Evolutionary conservation across 306 rosid species (phyloP).

Genomic region (Fragaria vesca): DNA sequence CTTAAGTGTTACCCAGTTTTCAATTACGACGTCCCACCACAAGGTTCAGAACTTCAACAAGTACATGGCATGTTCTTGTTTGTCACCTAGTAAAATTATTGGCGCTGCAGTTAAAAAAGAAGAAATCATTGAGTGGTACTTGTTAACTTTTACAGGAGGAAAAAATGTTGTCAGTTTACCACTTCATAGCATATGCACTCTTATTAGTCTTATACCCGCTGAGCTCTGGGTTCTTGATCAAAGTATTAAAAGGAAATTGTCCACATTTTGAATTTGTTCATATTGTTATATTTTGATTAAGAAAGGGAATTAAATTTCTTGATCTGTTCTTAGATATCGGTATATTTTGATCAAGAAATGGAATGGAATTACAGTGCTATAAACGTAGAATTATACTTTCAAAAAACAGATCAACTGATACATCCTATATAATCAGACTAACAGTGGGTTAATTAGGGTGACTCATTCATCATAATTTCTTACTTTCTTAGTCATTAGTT

Average conservation of each 20-base stretch:
- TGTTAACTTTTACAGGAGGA: neutral
- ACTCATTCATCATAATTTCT: neutral
- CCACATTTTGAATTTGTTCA: neutral
- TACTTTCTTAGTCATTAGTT: neutral
- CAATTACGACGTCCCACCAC: neutral
- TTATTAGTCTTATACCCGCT: neutral
- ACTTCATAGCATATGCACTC: neutral
- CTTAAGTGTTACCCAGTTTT: neutral
- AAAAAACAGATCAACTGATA: neutral
- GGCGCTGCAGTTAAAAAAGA: neutral
- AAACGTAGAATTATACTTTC: too few relatives aligned
- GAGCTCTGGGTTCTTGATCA: neutral
- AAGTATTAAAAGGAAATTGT: neutral
- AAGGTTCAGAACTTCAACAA: neutral
- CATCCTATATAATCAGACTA: neutral
- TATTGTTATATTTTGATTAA: neutral
- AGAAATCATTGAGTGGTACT: neutral
- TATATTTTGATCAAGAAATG: neutral
- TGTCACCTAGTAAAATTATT: constrained; percentile 14
- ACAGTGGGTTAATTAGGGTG: neutral
- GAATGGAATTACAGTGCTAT: neutral
- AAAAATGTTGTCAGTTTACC: neutral
- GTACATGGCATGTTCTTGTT: neutral
- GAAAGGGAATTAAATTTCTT: neutral
- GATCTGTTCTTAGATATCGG: neutral